A percentile compares a stretch with the other conserved stretches of the same genome.
These are phyloP conservation scores for Chalaropsis thielavioides DNA, from an alignment of 2,329 filamentous ascomycete genomes.

Conservation along the genomic window DNA sequence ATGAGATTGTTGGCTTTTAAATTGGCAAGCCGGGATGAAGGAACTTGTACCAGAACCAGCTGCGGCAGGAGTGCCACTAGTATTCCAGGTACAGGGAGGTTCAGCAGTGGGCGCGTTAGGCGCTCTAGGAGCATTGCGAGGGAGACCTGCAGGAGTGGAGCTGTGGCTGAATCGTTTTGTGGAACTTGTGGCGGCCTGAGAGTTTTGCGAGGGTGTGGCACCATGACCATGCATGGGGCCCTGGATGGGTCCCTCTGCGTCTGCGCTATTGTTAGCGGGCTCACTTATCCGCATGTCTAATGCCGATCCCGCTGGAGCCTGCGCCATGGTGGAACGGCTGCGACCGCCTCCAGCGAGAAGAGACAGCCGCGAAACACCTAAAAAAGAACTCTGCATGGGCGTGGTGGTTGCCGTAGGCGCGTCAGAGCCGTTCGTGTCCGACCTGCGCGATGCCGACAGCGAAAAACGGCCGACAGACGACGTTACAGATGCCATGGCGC, in stretches of 20 bases:
- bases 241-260: not conserved
- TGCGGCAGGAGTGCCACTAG: slow-evolving; percentile 2
- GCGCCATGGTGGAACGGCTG: slow-evolving; percentile 7
- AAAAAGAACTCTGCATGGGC: slow-evolving; percentile 15
- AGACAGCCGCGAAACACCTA: slow-evolving; percentile 17
- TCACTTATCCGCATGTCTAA: not conserved
- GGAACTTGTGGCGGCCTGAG: not conserved
- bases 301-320: not conserved
- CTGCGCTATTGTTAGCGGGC: not conserved
- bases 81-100: not conserved
- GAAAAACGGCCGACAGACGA: slow-evolving; percentile 14
- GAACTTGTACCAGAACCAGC: not conserved
- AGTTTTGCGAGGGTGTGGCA: not conserved
- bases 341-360: slow-evolving; percentile 13
- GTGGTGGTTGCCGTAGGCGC: not conserved
- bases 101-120: not conserved
- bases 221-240: not conserved
- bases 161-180: not conserved
- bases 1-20: not conserved
- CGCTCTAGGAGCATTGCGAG: not conserved
- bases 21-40: not conserved
- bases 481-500: slow-evolving; percentile 8
- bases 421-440: not conserved
- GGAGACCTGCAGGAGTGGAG: not conserved
- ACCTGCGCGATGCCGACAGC: slow-evolving; percentile 1